Evolutionary conservation across 1,284 basidiomycete genomes (phyloP), one percentile per base, ranked within the genome.

Genomic region (Malassezia obtusa): DNA sequence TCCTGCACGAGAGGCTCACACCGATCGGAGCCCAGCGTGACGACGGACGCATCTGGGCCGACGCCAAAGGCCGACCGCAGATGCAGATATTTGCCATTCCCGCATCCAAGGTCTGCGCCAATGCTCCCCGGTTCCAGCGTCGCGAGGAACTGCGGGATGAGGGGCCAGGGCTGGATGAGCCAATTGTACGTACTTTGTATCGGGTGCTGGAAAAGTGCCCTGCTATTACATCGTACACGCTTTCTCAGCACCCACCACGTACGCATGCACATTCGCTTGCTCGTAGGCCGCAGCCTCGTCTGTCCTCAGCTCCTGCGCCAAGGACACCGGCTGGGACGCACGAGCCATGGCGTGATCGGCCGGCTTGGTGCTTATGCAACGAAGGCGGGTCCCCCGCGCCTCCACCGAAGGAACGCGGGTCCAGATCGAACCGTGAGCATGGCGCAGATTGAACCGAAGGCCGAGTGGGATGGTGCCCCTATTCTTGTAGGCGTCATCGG

Each of bases 41-140:
- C 39, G 22, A 64, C 47, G 21, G 51, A 30, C 11, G 51, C 44
- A 5, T 30, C 41, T 2, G 37, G 31, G 2, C 17, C 21, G 15
- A 22, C 15, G 6, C 45, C 56, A 0, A 68, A 50, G 8, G 51
- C 58, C 26, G 71, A 73, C 5, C 66, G 53, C 15, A 73, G 52
- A 6, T 65, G 67, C 1, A 98, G 80, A 74, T 96, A 96, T 79
- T 96, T 96, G 40, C 94, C 94, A 63, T 99, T 99, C 0, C 94
- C 94, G 17, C 89, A 91, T 8, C 94, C 94, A 11, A 89, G 84
- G 75, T 99, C 94, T 14, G 95, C 80, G 5, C 94, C 92, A 21
- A 96, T 76, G 72, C 82, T 86, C 21, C 88, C 85, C 8, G 82
- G 75, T 3, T 87, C 83, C 1, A 96, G 73, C 15, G 79, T 80